phyloP scores from a whole-genome alignment of 2,329 filamentous ascomycete species.

The Pyricularia pennisetigena region DNA sequence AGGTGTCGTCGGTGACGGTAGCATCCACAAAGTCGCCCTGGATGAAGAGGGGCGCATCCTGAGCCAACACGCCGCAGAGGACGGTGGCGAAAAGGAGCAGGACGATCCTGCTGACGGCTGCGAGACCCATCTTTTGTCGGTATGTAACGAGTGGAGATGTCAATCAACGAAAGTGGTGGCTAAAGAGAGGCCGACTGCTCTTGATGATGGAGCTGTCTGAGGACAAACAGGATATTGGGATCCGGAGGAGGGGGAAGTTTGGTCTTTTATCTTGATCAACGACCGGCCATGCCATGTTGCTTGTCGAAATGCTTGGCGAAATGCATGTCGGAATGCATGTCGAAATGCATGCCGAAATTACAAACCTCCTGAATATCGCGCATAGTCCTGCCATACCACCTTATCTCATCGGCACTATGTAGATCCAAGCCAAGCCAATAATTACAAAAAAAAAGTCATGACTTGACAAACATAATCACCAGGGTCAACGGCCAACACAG shows the following conservation, averaged over 20 bases:
- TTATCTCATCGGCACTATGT: background rate
- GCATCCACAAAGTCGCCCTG: conserved; percentile 23
- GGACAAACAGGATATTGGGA: background rate
- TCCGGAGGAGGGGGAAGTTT: background rate
- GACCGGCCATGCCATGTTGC: too few species aligned
- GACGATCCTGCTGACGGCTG: background rate
- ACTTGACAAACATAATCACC: background rate
- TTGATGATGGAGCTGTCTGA: background rate
- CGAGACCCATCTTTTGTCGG: background rate
- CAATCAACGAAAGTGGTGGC: background rate
- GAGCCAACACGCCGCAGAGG: conserved; percentile 2
- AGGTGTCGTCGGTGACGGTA: conserved; percentile 20
- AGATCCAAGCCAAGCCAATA: background rate
- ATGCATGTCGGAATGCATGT: too few species aligned
- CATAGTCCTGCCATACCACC: background rate
- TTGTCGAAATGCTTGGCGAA: background rate
- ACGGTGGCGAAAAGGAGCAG: background rate
- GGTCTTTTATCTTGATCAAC: background rate
- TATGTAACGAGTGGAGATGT: background rate
- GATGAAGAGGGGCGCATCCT: conserved; percentile 20
- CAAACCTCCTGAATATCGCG: background rate
- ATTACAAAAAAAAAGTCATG: background rate
- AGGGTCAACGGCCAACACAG: background rate
- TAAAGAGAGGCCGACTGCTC: background rate
- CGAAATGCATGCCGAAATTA: background rate